These are phyloP conservation scores for Colletotrichum karsti DNA, from an alignment of 2,329 filamentous ascomycete species.

Conservation along the genomic window DNA sequence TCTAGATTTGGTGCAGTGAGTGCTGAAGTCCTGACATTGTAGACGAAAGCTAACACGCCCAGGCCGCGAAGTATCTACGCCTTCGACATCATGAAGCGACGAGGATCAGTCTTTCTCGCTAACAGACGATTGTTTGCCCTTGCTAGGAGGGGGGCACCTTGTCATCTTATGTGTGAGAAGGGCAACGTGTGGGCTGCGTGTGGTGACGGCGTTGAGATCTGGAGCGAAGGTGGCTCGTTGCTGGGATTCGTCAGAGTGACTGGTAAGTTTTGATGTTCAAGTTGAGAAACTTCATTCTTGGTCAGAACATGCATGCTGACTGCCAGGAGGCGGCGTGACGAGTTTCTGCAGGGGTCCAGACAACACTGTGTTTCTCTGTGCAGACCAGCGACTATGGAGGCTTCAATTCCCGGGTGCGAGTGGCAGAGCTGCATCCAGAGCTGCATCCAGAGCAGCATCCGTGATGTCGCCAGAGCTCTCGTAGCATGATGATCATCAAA, in stretches of 20 bases:
- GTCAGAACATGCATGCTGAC: not conserved
- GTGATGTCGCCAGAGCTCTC: not conserved
- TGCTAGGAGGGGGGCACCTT: conserved; percentile 53
- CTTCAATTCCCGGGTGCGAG: conserved; percentile 39
- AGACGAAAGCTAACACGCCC: not conserved
- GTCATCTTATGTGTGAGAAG: conserved; percentile 49
- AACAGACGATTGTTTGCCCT: conserved; percentile 63
- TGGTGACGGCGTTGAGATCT: conserved; percentile 59
- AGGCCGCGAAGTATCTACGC: conserved; percentile 53
- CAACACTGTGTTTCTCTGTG: conserved; percentile 55
- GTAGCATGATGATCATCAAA: not conserved
- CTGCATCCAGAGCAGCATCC: too few species aligned
- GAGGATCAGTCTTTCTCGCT: conserved; percentile 48
- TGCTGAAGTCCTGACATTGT: not conserved
- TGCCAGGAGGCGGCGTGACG: conserved; percentile 46
- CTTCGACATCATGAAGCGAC: conserved; percentile 51
- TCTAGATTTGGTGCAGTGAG: conserved; percentile 31
- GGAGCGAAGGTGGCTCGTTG: conserved; percentile 50
- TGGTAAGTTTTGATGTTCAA: conserved; percentile 34
- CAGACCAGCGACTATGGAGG: conserved; percentile 55
- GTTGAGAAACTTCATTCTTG: not conserved
- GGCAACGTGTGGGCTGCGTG: conserved; percentile 58
- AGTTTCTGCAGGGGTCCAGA: conserved; percentile 53
- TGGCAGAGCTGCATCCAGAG: not conserved
- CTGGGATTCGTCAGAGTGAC: conserved; percentile 50